These are phyloP conservation scores for Fusarium drepaniforme DNA, from an alignment of 2,329 filamentous ascomycete species.

Conservation along the genomic window DNA sequence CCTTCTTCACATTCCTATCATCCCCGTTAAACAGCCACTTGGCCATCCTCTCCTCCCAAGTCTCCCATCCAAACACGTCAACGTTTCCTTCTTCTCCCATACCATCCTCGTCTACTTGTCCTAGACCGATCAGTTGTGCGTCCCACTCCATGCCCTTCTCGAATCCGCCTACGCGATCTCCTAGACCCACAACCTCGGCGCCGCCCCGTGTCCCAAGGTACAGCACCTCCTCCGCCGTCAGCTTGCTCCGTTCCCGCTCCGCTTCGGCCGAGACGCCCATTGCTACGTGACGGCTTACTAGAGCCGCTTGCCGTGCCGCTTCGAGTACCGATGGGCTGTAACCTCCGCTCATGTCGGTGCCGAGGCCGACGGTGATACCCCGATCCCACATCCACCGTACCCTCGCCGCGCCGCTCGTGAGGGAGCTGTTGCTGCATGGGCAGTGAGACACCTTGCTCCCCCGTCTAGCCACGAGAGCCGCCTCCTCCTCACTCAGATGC, in stretches of 20 bases:
- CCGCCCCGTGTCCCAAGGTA: constrained; percentile 92
- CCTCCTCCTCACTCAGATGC: constrained; percentile 78
- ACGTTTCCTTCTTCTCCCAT: constrained; percentile 71
- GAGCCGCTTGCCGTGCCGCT: constrained; percentile 82
- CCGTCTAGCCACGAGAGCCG: constrained; percentile 69
- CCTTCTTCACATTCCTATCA: constrained; percentile 87
- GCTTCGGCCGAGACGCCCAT: constrained; percentile 57
- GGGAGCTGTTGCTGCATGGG: constrained; percentile 85
- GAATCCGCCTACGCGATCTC: constrained; percentile 80
- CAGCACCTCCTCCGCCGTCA: constrained; percentile 88
- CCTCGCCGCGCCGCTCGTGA: constrained; percentile 83
- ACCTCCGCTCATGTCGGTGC: constrained; percentile 92
- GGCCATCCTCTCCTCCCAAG: constrained; percentile 85
- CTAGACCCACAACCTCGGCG: constrained; percentile 82
- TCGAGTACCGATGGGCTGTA: constrained; percentile 87
- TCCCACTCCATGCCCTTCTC: constrained; percentile 92
- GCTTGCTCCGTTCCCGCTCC: constrained; percentile 66
- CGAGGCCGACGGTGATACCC: constrained; percentile 84
- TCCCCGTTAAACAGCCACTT: constrained; percentile 98
- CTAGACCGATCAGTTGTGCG: constrained; percentile 83
- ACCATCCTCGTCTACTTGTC: constrained; percentile 59
- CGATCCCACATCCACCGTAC: constrained; percentile 80
- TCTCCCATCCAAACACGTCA: constrained; percentile 92
- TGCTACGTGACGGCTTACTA: constrained; percentile 81
- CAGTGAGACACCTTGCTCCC: constrained; percentile 84